phyloP scores from a whole-genome alignment of 345 rosid genomes.

The Adansonia digitata region DNA sequence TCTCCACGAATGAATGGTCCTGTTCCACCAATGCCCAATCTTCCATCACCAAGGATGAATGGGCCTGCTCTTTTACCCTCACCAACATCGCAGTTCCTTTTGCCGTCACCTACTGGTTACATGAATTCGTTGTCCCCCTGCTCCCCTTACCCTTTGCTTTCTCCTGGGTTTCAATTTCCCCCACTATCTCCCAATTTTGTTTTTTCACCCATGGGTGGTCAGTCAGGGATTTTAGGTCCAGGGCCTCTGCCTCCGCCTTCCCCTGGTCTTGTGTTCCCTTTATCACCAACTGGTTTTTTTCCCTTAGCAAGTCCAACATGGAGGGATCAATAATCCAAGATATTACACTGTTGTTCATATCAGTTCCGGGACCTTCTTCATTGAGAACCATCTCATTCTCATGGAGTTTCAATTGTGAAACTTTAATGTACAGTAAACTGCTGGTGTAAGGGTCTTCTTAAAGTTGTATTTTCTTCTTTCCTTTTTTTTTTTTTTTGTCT shows the following conservation, averaged over 20 bases:
- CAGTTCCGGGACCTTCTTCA: constrained; percentile 12
- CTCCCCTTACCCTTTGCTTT: constrained; percentile 66
- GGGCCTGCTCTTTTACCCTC: constrained; percentile 64
- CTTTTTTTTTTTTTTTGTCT: too few relatives aligned
- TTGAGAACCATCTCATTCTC: constrained; percentile 7
- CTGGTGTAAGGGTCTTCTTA: constrained; percentile 3
- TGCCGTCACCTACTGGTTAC: constrained; percentile 64
- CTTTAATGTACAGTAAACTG: too few relatives aligned
- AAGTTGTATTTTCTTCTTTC: not conserved
- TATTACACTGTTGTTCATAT: constrained; percentile 3
- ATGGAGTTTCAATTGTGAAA: constrained; percentile 16
- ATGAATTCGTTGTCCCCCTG: constrained; percentile 59
- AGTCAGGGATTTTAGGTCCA: constrained; percentile 66
- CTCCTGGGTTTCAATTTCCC: constrained; percentile 82
- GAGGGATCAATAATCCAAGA: constrained; percentile 46
- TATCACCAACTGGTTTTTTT: constrained; percentile 69
- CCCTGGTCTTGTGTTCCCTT: constrained; percentile 61
- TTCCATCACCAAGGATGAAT: constrained; percentile 52
- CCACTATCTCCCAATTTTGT: constrained; percentile 66
- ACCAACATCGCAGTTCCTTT: constrained; percentile 73
- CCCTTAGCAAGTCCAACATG: constrained; percentile 75
- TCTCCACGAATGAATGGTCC: constrained; percentile 48
- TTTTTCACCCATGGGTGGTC: constrained; percentile 58
- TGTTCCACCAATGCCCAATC: constrained; percentile 35
- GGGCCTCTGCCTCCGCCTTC: constrained; percentile 78